Evolutionary conservation across 768 basidiomycete genomes (phyloP), one percentile per base, ranked within the genome.

Genomic region (Naganishia onofrii): DNA sequence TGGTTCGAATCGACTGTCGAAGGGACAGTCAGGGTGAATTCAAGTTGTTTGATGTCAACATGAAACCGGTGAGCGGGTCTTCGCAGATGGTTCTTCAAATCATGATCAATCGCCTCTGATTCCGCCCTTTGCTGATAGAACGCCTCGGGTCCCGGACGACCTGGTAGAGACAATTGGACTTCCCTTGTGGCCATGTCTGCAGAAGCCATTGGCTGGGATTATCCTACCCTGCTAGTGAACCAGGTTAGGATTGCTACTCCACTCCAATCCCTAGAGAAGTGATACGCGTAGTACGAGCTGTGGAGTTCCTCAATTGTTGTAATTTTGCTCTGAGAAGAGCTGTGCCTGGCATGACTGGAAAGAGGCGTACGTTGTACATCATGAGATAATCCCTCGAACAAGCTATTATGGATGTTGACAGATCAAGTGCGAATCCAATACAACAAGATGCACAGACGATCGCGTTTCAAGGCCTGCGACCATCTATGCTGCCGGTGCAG

Each of bases 1-100:
- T 74, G 0, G 74, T 76, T 17, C 56, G 78, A 34, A 68, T 79
- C 2, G 78, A 79, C 58, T 72, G 71, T 54, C 46, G 78, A 38
- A 34, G 74, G 21, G 42, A 32, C 10, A 65, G 23, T 4, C 28
- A 60, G 7, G 71, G 72, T 2, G 70, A 67, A 26, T 76, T 77
- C 44, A 57, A 72, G 12, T 66, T 78, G 15, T 79, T 79, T 34
- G 78, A 77, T 67, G 73, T 79, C 23, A 79, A 79, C 67, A 70
- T 76, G 66, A 79, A 79, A 70, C 78, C 78, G 17, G 78, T 79
- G 38, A 67, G 77, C 73, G n/a, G 2, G 23, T 13, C 52, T 13
- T 17, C 12, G n/a, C 21, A 31, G 17, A 36, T 36, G 34, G 12
- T 4, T 36, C 34, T 31, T 13, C 9, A 29, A 29, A 23, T 3